Percentiles rank a stretch among this genome's conserved stretches.
Evolutionary conservation across 2,329 filamentous ascomycete species (phyloP).

Genomic region (Ceratocystis diversiconidia): DNA sequence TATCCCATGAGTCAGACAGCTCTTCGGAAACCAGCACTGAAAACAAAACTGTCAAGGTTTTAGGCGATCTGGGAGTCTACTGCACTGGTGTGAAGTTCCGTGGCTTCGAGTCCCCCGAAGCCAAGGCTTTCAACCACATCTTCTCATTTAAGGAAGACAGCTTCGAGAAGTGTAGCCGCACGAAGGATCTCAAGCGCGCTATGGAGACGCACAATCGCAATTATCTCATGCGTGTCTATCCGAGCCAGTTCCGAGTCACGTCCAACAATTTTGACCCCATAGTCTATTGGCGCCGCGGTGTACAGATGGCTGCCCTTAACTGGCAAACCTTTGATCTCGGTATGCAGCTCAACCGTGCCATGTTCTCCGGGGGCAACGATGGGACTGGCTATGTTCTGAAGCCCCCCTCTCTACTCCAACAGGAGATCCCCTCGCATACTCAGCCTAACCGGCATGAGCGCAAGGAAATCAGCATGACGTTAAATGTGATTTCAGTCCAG

Average conservation of each 20-base stretch:
- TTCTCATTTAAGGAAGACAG: slow-evolving; percentile 87
- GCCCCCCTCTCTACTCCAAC: slow-evolving; percentile 67
- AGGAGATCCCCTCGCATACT: slow-evolving; percentile 39
- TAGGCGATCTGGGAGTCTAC: slow-evolving; percentile 76
- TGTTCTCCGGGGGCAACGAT: slow-evolving; percentile 85
- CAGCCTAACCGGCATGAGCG: slow-evolving; percentile 50
- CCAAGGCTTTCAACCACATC: slow-evolving; percentile 83
- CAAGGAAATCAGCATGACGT: slow-evolving; percentile 69
- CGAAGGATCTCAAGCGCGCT: slow-evolving; percentile 58
- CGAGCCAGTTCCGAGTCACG: slow-evolving; percentile 62
- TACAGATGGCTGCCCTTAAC: slow-evolving; percentile 95
- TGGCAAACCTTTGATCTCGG: slow-evolving; percentile 96
- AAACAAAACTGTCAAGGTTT: slow-evolving; percentile 73
- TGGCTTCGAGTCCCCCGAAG: slow-evolving; percentile 63
- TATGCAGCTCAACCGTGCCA: slow-evolving; percentile 92
- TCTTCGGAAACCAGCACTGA: slow-evolving; percentile 42
- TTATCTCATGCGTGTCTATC: slow-evolving; percentile 88
- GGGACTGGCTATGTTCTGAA: slow-evolving; percentile 87
- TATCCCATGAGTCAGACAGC: slow-evolving; percentile 62
- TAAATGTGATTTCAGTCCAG: slow-evolving; percentile 86
- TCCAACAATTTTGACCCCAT: slow-evolving; percentile 94
- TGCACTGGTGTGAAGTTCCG: slow-evolving; percentile 64
- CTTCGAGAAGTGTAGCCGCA: slow-evolving; percentile 67
- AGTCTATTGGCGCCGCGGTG: slow-evolving; percentile 84
- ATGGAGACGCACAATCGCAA: slow-evolving; percentile 84